Percentiles rank a stretch among this genome's conserved stretches.
phyloP scores from a whole-genome alignment of 164 flowering plant species.

The Tinospora cordifolia region DNA sequence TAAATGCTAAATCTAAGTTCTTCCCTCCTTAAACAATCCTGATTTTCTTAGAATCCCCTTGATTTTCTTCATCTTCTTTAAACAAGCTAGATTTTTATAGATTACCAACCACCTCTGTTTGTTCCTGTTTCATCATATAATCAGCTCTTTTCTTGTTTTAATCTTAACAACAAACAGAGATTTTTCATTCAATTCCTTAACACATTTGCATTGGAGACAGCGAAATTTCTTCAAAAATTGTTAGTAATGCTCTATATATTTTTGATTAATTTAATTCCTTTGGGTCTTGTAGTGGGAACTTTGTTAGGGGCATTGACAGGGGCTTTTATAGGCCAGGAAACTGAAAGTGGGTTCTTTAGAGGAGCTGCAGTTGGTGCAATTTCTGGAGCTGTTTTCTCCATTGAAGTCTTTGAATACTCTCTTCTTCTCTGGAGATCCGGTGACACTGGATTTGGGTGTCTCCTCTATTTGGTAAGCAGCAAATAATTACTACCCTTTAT shows the following conservation, averaged over 20 bases:
- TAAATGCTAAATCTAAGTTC: no score
- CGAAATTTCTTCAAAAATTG: background rate
- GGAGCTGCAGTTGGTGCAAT: conserved; percentile 91
- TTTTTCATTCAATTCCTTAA: no score
- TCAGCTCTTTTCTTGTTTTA: background rate
- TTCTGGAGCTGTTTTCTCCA: conserved; percentile 85
- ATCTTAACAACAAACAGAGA: background rate
- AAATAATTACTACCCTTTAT: background rate
- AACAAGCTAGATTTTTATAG: background rate
- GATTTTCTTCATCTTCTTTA: no score
- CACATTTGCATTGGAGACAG: background rate
- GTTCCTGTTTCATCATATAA: background rate
- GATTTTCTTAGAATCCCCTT: no score
- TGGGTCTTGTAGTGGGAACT: conserved; percentile 51
- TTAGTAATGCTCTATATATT: background rate
- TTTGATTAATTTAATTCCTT: background rate
- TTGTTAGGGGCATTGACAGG: conserved; percentile 78
- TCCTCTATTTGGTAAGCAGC: conserved; percentile 57
- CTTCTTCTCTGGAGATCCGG: conserved; percentile 71
- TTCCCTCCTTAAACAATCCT: no score
- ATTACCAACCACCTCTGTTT: background rate
- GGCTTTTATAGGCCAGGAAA: conserved; percentile 85
- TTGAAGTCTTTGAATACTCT: conserved; percentile 80
- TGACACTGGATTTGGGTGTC: conserved; percentile 70
- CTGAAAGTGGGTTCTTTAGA: conserved; percentile 77